A percentile compares a stretch with the other conserved stretches of the same genome.
These are phyloP conservation scores for Rutstroemia sp. DNA, from an alignment of 2,329 filamentous ascomycete genomes.

Conservation along the genomic window DNA sequence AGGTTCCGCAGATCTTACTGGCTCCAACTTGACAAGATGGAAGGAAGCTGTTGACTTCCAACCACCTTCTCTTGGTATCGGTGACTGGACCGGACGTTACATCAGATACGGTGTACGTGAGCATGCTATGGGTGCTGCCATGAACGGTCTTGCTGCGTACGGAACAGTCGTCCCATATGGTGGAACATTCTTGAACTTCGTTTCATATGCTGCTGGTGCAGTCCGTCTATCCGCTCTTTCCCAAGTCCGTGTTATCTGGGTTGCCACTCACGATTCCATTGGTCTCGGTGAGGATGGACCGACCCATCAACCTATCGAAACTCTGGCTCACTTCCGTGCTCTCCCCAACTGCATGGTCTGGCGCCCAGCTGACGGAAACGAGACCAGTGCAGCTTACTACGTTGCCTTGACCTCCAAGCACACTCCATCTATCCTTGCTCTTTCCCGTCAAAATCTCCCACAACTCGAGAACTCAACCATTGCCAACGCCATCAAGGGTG, in stretches of 20 bases:
- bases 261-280: constrained; percentile 98
- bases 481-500: constrained; percentile 87
- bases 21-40: constrained; percentile 98
- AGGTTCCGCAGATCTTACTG: constrained; percentile 95
- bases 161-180: constrained; percentile 89
- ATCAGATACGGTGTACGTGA: constrained; percentile 88
- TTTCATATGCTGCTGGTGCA: constrained; percentile 92
- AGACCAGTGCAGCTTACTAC: constrained; percentile 97
- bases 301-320: constrained; percentile 99
- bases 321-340: constrained; percentile 94
- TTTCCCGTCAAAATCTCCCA: constrained; percentile 96
- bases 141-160: constrained; percentile 93
- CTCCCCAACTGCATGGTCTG: constrained; percentile 99
- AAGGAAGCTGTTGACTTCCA: constrained; percentile 98
- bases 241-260: constrained; percentile 84
- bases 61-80: constrained; percentile 75
- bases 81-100: constrained; percentile 87
- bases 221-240: constrained; percentile 91
- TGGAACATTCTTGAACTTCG: constrained; percentile 99
- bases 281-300: constrained; percentile 98
- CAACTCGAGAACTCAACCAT: constrained; percentile 93
- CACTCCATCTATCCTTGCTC: constrained; percentile 87
- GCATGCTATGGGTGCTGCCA: constrained; percentile 86
- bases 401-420: constrained; percentile 81
- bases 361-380: constrained; percentile 97